Base-by-base conservation (phyloP, 1,284 basidiomycete genomes). In the Mycena citricolor region DNA sequence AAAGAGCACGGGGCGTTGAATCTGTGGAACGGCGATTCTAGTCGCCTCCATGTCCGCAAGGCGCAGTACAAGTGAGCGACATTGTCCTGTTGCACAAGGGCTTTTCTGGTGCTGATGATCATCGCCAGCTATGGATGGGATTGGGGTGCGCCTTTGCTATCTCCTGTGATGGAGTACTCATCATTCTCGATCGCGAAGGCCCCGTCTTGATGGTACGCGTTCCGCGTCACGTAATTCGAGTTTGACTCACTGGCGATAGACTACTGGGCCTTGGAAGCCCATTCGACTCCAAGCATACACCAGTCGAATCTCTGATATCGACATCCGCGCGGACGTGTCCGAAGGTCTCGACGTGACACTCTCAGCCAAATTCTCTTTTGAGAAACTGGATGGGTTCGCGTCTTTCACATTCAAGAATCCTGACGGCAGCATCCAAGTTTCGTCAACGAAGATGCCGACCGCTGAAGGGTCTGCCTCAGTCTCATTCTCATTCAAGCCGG, bases 21-120 rank as follows among this genome's bases (percentile, higher is more conserved):
- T 2, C 67, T 86, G 4, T 92, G 88, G 91, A 94, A 94, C 58
- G 92, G 92, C 5, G 89, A 93, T 60, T 83, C 87, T 0, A 88
- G 85, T 55, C 78, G 92, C 30, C 69, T 94, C 19, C 88, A 94
- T 59, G 85, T 93, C 32, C 80, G 92, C 39, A 94, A 94, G 65
- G 90, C 91, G 2, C 86, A 90, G 60, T 94, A 92, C 70, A 87
- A 86, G 76, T 89, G 61, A 54, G 73, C 59, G 30, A 35, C 36
- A 39, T 34, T 14, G 21, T 36, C 12, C 39, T 7, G 13, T 17
- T 17, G 4, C 28, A 4, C 31, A 37, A 16, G 1, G 16, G 26
- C 32, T 26, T 20, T 24, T n/a, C 45, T 32, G 14, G 38, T 17
- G 42, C 36, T 32, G 44, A 38, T 32, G 14, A n/a, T 29, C n/a